These are phyloP conservation scores for Scenedesmus sp. DNA, from an alignment of 163 green algal genomes.

Conservation along the genomic window DNA sequence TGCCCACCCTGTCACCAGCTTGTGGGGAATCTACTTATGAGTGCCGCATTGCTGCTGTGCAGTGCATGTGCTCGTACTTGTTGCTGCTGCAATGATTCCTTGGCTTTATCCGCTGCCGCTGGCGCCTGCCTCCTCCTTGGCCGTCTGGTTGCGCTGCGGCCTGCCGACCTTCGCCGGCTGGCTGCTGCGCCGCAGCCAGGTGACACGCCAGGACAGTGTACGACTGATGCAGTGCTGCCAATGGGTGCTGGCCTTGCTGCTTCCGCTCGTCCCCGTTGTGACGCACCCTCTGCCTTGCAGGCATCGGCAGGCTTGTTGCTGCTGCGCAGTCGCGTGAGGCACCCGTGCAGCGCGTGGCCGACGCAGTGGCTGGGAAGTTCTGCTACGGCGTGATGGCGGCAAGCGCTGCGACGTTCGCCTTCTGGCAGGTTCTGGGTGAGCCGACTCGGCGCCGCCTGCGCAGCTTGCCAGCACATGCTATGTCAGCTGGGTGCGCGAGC, in stretches of 20 bases:
- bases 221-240: neutral
- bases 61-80: neutral
- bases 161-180: constrained; percentile 66
- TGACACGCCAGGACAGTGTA: neutral
- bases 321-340: constrained; percentile 88
- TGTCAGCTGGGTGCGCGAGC: too few relatives aligned
- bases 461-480: too few relatives aligned
- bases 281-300: constrained; percentile 49
- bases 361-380: constrained; percentile 92
- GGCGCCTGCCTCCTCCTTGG: too few relatives aligned
- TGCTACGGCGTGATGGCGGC: constrained; percentile 91
- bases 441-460: too few relatives aligned
- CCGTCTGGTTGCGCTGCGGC: neutral
- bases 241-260: neutral
- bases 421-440: constrained; percentile 82
- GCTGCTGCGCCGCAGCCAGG: neutral
- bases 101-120: too few relatives aligned
- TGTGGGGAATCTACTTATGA: too few relatives aligned
- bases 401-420: constrained; percentile 85
- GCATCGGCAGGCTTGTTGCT: constrained; percentile 81
- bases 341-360: constrained; percentile 93
- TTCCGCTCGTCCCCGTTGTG: neutral
- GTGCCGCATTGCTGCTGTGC: too few relatives aligned
- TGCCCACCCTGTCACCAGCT: too few relatives aligned
- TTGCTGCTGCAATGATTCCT: neutral